Base-by-base conservation (phyloP, 2,329 filamentous ascomycete genomes). In the Botrytis cinerea region DNA sequence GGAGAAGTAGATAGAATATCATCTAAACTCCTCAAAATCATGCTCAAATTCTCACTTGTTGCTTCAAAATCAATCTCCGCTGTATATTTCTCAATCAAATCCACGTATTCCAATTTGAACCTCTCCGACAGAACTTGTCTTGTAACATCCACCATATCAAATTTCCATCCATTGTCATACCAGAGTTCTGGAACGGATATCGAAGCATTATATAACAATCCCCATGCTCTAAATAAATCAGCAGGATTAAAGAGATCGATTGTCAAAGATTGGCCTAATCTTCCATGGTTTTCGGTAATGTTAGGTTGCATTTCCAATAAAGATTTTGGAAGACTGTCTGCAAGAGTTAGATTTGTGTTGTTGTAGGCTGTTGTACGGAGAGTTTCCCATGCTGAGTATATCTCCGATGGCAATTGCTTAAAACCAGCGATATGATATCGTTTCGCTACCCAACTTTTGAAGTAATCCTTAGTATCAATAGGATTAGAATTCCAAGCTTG, bases 401-500 rank as follows among this genome's bases (percentile, higher is more conserved):
- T 75, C 0, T 77, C 76, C 5, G 73, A 22, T 0, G 82, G 81
- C 3, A 83, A 73, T 1, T 72, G 64, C 45, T 74, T 75, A 38
- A 77, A 75, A 0, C 77, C 73, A 8, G 2, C 0, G 6, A 40
- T 22, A 7, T 67, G 64, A 75, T 88, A 88, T 20, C 86, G 82
- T 6, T 78, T 80, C 0, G 78, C 77, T 3, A 84, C 84, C 85
- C 85, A 87, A 69, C 82, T 75, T 28, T 81, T 78, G 73, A 87
- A 87, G 77, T 87, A 88, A 0, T 72, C 43, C 6, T 79, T 73
- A 0, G 84, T 85, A 66, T 87, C 80, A 63, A 87, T 83, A 0
- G 85, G 82, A 0, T 77, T 78, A 12, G 62, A 60, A 1, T 81
- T 82, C 86, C 86, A 88, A 4, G 85, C 85, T 76, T 87, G 86